These are phyloP conservation scores for Pyrenophora tritici-repentis DNA, from an alignment of 2,329 filamentous ascomycete genomes.

Conservation along the genomic window DNA sequence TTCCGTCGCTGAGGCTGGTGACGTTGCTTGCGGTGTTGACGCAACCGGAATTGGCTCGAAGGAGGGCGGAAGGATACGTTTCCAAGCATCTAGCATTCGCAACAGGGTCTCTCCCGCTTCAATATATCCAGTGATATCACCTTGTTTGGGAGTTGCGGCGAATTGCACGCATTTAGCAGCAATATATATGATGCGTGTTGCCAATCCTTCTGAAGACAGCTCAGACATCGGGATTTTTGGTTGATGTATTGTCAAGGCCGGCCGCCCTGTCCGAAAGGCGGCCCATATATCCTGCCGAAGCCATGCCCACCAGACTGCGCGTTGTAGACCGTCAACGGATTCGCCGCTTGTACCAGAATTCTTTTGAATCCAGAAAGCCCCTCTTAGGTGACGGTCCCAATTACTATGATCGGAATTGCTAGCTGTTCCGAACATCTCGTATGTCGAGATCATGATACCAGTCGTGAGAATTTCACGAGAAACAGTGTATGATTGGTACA, in stretches of 20 bases:
- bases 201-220: conserved; percentile 59
- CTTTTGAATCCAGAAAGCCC: conserved; percentile 68
- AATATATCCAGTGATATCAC: conserved; percentile 47
- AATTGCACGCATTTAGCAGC: conserved; percentile 64
- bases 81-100: conserved; percentile 58
- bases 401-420: conserved; percentile 49
- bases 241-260: conserved; percentile 63
- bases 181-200: conserved; percentile 59
- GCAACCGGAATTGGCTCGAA: conserved; percentile 50
- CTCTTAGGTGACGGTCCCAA: conserved; percentile 67
- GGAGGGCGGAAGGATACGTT: conserved; percentile 49
- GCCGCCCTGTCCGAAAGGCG: conserved; percentile 62
- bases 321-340: conserved; percentile 57
- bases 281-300: conserved; percentile 68
- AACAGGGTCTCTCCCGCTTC: conserved; percentile 54
- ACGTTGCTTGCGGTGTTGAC: conserved; percentile 5
- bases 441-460: conserved; percentile 63
- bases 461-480: conserved; percentile 64
- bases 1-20: conserved; percentile 10
- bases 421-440: conserved; percentile 67
- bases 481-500: conserved; percentile 61
- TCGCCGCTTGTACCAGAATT: conserved; percentile 64
- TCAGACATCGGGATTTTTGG: conserved; percentile 55
- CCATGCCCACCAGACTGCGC: conserved; percentile 70
- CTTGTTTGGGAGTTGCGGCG: conserved; percentile 55